Evolutionary conservation across 2,329 filamentous ascomycete genomes (phyloP), one percentile per base, ranked within the genome.

Genomic region (Myriosclerotinia duriaeana): DNA sequence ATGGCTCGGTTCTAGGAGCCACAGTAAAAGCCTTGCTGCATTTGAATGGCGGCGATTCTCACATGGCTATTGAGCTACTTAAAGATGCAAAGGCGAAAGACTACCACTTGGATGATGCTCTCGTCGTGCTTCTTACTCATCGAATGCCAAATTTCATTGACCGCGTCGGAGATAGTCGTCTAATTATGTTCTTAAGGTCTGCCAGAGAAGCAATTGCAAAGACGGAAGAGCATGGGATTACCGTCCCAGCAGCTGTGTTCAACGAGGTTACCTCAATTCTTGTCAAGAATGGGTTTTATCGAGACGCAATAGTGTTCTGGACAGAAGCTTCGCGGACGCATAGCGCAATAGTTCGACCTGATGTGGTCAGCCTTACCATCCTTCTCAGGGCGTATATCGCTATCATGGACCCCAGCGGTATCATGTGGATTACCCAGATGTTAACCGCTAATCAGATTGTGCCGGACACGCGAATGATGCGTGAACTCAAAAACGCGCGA

Each of bases 301-400:
- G 56, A 7, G 52, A 68, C n/a, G 74, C 73, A n/a, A 60, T 76
- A 36, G 67, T 72, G 26, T 69, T 77, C 20, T 77, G 74, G 75
- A 66, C 68, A 8, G 67, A 68, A 34, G 68, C 74, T 58, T 72
- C 72, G 53, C 53, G 54, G 34, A 69, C 68, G 14, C 66, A 69
- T 36, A 40, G 62, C 42, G 26, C 71, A n/a, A 26, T 55, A 34
- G 58, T 53, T 36, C 67, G 66, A n/a, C 62, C 55, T 9, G 64
- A 70, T 26, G 66, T 76, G 17, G 44, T 64, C 6, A 72, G 65
- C n/a, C 69, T 76, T 5, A 75, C 68, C 7, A 71, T 72, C 9
- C 72, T 77, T 48, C 64, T 76, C 26, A 69, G 71, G 22, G 71
- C 70, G 17, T 75, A 75, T 56, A 70, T 76, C 14, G 64, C 56